These are phyloP conservation scores for Amanita pseudoporphyria DNA, from an alignment of 768 basidiomycete genomes.

Conservation along the genomic window DNA sequence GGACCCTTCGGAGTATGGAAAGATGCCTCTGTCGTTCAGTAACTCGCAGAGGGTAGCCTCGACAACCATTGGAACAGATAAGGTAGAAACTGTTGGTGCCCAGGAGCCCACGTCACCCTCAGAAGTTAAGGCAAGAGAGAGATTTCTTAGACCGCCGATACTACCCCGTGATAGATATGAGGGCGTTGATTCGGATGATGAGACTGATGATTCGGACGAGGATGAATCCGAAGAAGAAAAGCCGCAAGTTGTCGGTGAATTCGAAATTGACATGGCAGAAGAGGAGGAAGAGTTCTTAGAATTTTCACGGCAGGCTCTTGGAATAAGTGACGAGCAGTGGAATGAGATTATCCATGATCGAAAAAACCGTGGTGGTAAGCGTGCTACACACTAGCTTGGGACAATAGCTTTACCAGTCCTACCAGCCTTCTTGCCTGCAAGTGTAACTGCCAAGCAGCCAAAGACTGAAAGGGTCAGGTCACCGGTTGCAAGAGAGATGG, in stretches of 20 bases:
- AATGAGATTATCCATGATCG: constrained; percentile 75
- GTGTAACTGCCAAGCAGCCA: constrained; percentile 18
- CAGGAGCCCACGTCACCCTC: neutral
- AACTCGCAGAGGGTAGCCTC: constrained; percentile 62
- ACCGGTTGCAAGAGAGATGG: neutral
- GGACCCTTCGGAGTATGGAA: constrained; percentile 79
- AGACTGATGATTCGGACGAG: constrained; percentile 49
- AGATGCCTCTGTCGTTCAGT: constrained; percentile 63
- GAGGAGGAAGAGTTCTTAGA: constrained; percentile 94
- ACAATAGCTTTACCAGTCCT: constrained; percentile 6
- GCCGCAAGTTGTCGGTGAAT: constrained; percentile 76
- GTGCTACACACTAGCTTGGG: neutral
- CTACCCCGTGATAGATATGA: constrained; percentile 81
- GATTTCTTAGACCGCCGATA: constrained; percentile 64
- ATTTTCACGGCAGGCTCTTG: constrained; percentile 88
- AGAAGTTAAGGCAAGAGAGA: constrained; percentile 20
- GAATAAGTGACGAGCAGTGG: constrained; percentile 88
- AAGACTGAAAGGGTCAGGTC: neutral
- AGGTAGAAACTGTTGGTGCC: constrained; percentile 8
- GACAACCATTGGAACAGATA: constrained; percentile 33
- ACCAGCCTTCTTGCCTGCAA: constrained; percentile 52
- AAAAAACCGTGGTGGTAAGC: constrained; percentile 71
- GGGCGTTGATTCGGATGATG: constrained; percentile 89
- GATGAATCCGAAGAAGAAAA: constrained; percentile 67
- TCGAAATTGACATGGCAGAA: constrained; percentile 86